Percentiles rank a stretch among this genome's conserved stretches.
Evolutionary conservation across 2,329 filamentous ascomycete genomes (phyloP).

Genomic region (Exophiala bonariae): DNA sequence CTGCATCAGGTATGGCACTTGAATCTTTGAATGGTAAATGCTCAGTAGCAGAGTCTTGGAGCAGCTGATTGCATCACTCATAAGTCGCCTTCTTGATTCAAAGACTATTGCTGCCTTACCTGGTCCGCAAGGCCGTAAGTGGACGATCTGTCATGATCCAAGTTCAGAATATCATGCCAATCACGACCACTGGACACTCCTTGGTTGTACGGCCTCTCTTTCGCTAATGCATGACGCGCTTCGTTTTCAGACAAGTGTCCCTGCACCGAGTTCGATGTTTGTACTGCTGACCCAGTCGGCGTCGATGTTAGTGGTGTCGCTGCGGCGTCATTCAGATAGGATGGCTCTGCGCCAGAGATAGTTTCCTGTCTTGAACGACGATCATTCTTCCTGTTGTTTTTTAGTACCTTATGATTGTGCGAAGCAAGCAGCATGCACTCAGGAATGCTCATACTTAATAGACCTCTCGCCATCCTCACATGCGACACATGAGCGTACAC

Average conservation of each 20-base stretch:
- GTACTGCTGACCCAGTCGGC: too few relatives aligned
- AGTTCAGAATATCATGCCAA: neutral
- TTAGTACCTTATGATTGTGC: too few relatives aligned
- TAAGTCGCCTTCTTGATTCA: neutral
- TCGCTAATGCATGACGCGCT: too few relatives aligned
- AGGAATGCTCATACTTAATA: too few relatives aligned
- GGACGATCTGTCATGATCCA: slow-evolving; percentile 1
- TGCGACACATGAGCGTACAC: slow-evolving; percentile 1
- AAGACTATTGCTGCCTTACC: neutral
- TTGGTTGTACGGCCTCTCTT: neutral
- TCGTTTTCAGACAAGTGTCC: too few relatives aligned
- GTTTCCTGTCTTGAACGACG: too few relatives aligned
- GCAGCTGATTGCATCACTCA: neutral
- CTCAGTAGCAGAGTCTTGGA: slow-evolving; percentile 5
- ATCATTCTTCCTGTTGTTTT: too few relatives aligned
- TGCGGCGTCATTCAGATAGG: too few relatives aligned
- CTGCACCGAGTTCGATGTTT: too few relatives aligned
- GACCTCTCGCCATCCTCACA: neutral
- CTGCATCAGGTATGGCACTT: slow-evolving; percentile 7
- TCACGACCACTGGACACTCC: neutral
- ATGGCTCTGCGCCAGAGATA: too few relatives aligned
- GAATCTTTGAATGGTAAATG: neutral
- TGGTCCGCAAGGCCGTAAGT: slow-evolving; percentile 5
- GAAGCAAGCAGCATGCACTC: too few relatives aligned
- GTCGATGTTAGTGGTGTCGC: too few relatives aligned